Evolutionary conservation across 345 rosid species (phyloP).

Genomic region (Euphorbia pulcherrima): DNA sequence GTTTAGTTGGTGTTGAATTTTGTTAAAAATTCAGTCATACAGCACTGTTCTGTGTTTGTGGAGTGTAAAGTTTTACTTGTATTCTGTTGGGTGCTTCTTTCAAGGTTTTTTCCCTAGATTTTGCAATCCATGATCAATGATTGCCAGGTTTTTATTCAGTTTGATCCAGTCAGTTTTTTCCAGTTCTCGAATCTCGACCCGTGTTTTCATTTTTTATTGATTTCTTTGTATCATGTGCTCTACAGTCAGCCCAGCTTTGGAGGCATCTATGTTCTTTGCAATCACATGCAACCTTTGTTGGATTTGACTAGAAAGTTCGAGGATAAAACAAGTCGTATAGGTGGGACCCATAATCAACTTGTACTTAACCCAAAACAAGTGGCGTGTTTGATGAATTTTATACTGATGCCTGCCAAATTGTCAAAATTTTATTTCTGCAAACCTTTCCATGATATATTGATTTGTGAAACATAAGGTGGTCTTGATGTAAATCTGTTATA

Average conservation of each 20-base stretch:
- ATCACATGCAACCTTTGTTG: slow-evolving; percentile 28
- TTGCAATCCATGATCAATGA: not conserved
- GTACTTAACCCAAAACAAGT: slow-evolving; percentile 22
- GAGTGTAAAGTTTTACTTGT: not conserved
- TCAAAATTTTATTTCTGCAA: slow-evolving; percentile 7
- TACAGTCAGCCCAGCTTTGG: slow-evolving; percentile 27
- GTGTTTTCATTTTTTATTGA: slow-evolving; percentile 25
- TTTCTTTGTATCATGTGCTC: slow-evolving; percentile 25
- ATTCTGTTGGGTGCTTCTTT: not conserved
- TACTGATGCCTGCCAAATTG: slow-evolving; percentile 17
- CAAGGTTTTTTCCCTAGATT: not conserved
- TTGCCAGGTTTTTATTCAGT: not conserved
- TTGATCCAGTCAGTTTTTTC: slow-evolving; percentile 11
- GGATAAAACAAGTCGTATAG: slow-evolving; percentile 20
- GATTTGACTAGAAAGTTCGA: slow-evolving; percentile 27
- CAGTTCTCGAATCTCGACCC: slow-evolving; percentile 24
- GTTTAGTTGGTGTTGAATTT: not conserved
- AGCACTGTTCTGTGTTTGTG: not conserved
- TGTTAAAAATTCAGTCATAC: not conserved
- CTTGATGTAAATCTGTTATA: slow-evolving; percentile 14
- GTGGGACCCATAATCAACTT: slow-evolving; percentile 20
- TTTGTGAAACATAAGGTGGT: slow-evolving; percentile 3
- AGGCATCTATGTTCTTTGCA: slow-evolving; percentile 25
- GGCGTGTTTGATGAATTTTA: slow-evolving; percentile 22
- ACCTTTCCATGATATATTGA: slow-evolving; percentile 8